Evolutionary conservation across 441 rosid genomes (phyloP).

Genomic region (Pelargonium fulgidum): DNA sequence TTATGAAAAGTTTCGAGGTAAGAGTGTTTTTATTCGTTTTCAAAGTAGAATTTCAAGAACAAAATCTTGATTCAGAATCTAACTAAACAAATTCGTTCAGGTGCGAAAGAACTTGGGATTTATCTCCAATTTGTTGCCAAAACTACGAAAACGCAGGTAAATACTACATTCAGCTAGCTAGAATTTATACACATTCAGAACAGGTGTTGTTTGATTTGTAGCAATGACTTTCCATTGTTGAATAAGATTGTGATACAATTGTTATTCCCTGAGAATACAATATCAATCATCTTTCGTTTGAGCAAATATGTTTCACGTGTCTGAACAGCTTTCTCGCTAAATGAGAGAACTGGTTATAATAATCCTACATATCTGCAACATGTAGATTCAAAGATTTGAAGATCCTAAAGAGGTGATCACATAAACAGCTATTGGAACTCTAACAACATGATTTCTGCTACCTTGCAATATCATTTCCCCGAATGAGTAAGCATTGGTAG

Average conservation of each 20-base stretch:
- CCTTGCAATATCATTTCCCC: conserved; percentile 42
- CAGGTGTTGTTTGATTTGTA: background rate
- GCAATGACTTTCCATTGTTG: background rate
- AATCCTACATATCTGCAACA: background rate
- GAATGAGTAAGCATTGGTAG: conserved; percentile 35
- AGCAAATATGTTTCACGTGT: no score
- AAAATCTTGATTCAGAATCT: background rate
- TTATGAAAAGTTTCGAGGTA: background rate
- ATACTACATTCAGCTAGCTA: background rate
- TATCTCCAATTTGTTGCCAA: background rate
- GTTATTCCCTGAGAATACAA: background rate
- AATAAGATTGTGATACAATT: background rate
- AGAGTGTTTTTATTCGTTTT: background rate
- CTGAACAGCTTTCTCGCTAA: background rate
- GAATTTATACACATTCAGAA: background rate
- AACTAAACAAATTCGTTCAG: background rate
- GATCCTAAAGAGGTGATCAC: conserved; percentile 22
- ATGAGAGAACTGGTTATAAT: background rate
- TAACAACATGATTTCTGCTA: conserved; percentile 30
- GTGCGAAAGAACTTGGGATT: conserved; percentile 5
- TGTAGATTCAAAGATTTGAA: conserved; percentile 12
- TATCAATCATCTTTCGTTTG: no score
- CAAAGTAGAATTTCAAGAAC: background rate
- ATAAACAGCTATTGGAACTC: conserved; percentile 46
- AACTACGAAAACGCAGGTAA: background rate